Conservation (phyloP, 164 flowering plant genomes). For the Vitis cinerea region DNA sequence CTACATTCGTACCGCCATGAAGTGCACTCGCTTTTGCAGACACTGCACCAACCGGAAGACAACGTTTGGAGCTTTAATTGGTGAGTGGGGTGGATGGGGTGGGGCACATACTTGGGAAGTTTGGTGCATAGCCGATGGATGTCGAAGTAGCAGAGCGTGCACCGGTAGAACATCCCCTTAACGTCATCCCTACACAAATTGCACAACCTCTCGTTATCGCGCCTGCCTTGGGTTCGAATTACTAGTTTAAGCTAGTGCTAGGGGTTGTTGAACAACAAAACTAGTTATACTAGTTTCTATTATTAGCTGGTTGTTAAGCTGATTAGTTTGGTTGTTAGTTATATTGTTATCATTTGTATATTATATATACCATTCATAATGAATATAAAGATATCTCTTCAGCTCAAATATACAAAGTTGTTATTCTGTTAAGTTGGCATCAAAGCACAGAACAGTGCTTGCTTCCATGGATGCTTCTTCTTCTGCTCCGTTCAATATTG, state of each 20-base stretch:
- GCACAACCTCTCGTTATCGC: conserved; percentile 7
- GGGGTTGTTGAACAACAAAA: not conserved
- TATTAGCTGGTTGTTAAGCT: no score
- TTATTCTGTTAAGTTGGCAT: no score
- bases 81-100: conserved; percentile 6
- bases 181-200: conserved; percentile 11
- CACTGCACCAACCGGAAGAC: not conserved
- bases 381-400: no score
- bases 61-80: not conserved
- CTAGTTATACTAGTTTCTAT: no score
- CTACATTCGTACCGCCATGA: not conserved
- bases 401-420: no score
- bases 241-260: conserved; percentile 17
- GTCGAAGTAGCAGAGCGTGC: conserved; percentile 11
- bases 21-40: not conserved
- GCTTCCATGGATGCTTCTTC: no score
- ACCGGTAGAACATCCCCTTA: conserved; percentile 20
- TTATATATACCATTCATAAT: no score
- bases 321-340: no score
- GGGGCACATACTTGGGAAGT: conserved; percentile 8
- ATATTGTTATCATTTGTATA: no score
- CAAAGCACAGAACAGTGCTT: no score
- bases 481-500: no score
- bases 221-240: not conserved
- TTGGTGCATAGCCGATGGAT: conserved; percentile 10